Conservation (phyloP, 1,139 yeast genomes). For the Blastobotrys serpentis region DNA sequence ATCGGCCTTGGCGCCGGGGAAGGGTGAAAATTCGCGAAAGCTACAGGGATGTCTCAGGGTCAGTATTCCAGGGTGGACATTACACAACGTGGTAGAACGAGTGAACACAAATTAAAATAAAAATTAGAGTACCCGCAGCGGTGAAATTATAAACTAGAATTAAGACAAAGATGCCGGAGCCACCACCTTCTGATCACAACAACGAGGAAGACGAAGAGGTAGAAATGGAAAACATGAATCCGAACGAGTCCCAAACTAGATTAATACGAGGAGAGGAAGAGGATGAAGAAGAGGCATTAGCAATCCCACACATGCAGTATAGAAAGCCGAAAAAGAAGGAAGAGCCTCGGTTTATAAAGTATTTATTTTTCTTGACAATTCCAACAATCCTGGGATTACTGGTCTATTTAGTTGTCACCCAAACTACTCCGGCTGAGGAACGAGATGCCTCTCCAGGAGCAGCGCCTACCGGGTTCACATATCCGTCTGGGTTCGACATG, state of each 20-base stretch:
- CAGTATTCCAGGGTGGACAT: background rate
- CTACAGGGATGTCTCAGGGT: background rate
- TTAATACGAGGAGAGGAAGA: background rate
- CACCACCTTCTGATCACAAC: background rate
- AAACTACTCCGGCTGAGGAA: constrained; percentile 25
- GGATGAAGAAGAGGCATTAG: constrained; percentile 7
- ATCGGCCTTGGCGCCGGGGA: background rate
- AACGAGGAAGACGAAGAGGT: background rate
- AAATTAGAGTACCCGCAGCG: constrained; percentile 1
- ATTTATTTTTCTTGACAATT: constrained; percentile 28
- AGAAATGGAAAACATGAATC: constrained; percentile 1
- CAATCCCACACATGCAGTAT: background rate
- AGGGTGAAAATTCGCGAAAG: background rate
- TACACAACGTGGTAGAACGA: background rate
- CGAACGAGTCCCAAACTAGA: background rate
- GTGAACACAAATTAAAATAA: constrained; percentile 5
- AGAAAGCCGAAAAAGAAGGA: constrained; percentile 10
- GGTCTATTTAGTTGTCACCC: constrained; percentile 29
- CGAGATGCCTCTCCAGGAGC: constrained; percentile 37
- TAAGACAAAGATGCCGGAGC: background rate
- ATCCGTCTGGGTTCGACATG: constrained; percentile 42
- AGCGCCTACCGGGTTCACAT: constrained; percentile 42
- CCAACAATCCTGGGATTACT: constrained; percentile 31
- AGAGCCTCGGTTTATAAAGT: constrained; percentile 14
- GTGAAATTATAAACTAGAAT: background rate